These are phyloP conservation scores for Pyrenochaeta sp. DNA, from an alignment of 2,329 filamentous ascomycete species.

Conservation along the genomic window DNA sequence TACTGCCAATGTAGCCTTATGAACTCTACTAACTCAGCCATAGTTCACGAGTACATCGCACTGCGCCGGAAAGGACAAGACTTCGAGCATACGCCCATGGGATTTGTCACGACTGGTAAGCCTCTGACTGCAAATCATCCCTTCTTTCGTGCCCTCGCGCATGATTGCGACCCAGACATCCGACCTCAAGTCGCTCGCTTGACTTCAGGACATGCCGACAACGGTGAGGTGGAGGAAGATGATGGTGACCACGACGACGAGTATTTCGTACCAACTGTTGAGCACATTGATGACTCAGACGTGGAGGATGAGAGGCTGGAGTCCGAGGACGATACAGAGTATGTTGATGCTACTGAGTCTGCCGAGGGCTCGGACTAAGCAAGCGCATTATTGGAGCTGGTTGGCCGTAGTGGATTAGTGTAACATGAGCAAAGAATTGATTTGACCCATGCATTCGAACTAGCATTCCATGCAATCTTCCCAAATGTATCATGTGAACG, in stretches of 20 bases:
- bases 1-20: constrained; percentile 41
- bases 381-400: background rate
- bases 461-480: too few species aligned
- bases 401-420: background rate
- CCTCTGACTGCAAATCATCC: constrained; percentile 57
- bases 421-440: background rate
- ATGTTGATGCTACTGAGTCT: constrained; percentile 14
- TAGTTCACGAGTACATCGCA: constrained; percentile 65
- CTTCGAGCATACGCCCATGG: constrained; percentile 67
- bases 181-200: constrained; percentile 19
- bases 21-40: constrained; percentile 18
- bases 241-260: constrained; percentile 22
- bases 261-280: constrained; percentile 17
- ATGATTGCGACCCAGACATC: constrained; percentile 13
- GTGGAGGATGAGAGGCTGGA: constrained; percentile 11
- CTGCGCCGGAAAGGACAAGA: constrained; percentile 65
- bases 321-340: constrained; percentile 14
- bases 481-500: too few species aligned
- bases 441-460: too few species aligned
- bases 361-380: constrained; percentile 3
- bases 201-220: constrained; percentile 8
- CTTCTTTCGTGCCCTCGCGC: constrained; percentile 56
- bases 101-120: constrained; percentile 63
- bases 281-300: constrained; percentile 26
- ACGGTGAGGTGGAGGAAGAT: constrained; percentile 10